Evolutionary conservation across 75 land plant species (phyloP).

Genomic region (Selaginella moellendorffii): DNA sequence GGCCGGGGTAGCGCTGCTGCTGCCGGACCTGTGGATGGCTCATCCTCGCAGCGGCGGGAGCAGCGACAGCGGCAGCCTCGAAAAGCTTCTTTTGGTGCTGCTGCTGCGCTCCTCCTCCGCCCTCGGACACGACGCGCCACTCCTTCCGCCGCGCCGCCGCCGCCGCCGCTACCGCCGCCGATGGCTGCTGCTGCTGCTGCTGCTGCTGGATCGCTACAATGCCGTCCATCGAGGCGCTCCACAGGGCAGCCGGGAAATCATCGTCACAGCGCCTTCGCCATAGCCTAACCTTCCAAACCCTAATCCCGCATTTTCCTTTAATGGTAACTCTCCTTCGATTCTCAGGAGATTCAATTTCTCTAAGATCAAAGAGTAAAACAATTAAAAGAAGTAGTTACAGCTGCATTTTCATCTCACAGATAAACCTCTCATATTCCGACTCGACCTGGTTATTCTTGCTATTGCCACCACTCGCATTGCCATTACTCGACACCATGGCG

Average conservation of each 20-base stretch:
- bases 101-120: not conserved
- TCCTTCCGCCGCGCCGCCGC: not conserved
- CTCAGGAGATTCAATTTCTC: too few relatives aligned
- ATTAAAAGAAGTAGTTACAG: too few relatives aligned
- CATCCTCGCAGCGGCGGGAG: not conserved
- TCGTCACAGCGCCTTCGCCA: too few relatives aligned
- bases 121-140: not conserved
- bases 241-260: too few relatives aligned
- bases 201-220: not conserved
- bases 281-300: too few relatives aligned
- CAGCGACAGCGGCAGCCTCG: too few relatives aligned
- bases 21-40: not conserved
- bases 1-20: not conserved
- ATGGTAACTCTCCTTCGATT: too few relatives aligned
- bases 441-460: constrained; percentile 38
- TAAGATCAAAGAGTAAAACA: too few relatives aligned
- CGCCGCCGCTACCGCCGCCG: not conserved
- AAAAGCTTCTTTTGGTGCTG: too few relatives aligned
- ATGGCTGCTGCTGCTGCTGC: not conserved
- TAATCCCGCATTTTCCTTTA: too few relatives aligned
- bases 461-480: constrained; percentile 11
- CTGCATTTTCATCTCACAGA: constrained; percentile 94
- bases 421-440: constrained; percentile 82
- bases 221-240: too few relatives aligned
- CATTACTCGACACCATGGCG: constrained; percentile 9